A percentile compares a stretch with the other conserved stretches of the same genome.
These are phyloP conservation scores for Salisapilia sapeloensis DNA, from an alignment of 352 stramenopile genomes.

Conservation along the genomic window DNA sequence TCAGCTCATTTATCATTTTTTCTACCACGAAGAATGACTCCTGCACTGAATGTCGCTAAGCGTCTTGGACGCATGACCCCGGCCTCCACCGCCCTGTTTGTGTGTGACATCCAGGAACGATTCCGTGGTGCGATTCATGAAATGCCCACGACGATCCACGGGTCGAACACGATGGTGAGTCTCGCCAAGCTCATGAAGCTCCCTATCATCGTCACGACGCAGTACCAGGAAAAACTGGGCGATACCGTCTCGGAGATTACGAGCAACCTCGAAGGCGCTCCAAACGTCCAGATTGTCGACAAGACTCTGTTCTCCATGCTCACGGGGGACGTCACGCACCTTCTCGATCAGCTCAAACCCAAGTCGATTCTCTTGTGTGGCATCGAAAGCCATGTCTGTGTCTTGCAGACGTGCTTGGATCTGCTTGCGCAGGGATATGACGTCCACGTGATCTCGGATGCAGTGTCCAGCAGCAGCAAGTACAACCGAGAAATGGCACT, in stretches of 20 bases:
- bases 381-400: slow-evolving; percentile 92
- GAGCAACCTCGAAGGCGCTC: slow-evolving; percentile 20
- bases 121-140: slow-evolving; percentile 90
- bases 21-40: no score
- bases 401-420: slow-evolving; percentile 94
- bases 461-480: slow-evolving; percentile 77
- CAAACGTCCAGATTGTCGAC: slow-evolving; percentile 75
- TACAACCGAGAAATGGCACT: slow-evolving; percentile 89
- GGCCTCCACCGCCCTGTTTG: slow-evolving; percentile 76
- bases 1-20: no score
- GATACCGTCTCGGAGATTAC: slow-evolving; percentile 69
- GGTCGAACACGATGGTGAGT: slow-evolving; percentile 51
- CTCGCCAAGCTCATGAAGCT: slow-evolving; percentile 79
- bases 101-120: slow-evolving; percentile 95
- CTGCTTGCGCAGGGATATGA: slow-evolving; percentile 91
- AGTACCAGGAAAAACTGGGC: slow-evolving; percentile 93
- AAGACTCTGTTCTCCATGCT: slow-evolving; percentile 99
- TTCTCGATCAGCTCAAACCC: slow-evolving; percentile 42
- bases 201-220: slow-evolving; percentile 89
- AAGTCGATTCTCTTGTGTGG: slow-evolving; percentile 90
- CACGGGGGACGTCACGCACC: slow-evolving; percentile 79
- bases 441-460: slow-evolving; percentile 94
- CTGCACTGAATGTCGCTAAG: no score
- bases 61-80: slow-evolving; percentile 34
- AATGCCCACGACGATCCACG: slow-evolving; percentile 81